Evolutionary conservation across 148 eudicot genomes (phyloP).

Genomic region (Selenicereus undatus): DNA sequence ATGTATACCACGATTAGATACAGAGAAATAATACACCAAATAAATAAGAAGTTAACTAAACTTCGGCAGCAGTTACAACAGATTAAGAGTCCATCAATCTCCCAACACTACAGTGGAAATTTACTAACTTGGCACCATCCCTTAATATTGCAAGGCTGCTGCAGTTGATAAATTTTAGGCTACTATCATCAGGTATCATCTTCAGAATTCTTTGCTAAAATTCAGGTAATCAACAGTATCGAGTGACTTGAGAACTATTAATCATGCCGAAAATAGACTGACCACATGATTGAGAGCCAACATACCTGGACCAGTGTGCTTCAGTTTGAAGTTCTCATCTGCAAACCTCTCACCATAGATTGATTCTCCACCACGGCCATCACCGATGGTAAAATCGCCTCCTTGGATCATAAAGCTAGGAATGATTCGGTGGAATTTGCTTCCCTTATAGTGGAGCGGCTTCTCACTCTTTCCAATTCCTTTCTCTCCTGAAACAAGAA

Average conservation of each 20-base stretch:
- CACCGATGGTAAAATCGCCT: constrained; percentile 89
- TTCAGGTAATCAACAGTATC: background rate
- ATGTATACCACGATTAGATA: background rate
- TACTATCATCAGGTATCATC: background rate
- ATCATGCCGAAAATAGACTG: background rate
- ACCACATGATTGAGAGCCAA: background rate
- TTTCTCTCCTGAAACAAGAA: constrained; percentile 61
- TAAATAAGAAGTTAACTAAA: background rate
- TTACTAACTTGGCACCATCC: background rate
- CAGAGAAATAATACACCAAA: background rate
- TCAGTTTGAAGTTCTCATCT: constrained; percentile 83
- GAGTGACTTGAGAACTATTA: background rate
- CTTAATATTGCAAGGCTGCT: background rate
- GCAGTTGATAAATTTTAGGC: background rate
- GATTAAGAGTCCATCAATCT: background rate
- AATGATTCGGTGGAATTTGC: constrained; percentile 69
- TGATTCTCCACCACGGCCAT: constrained; percentile 99
- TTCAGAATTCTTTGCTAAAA: background rate
- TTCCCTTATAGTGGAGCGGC: constrained; percentile 76
- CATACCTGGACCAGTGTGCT: constrained; percentile 84
- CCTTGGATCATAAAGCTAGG: constrained; percentile 91
- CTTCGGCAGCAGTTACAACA: background rate
- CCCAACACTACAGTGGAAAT: background rate
- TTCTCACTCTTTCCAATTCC: constrained; percentile 68
- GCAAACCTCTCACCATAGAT: constrained; percentile 83